A percentile compares a stretch with the other conserved stretches of the same genome.
phyloP scores from a whole-genome alignment of 192 early-diverging fungal species.

The Podila epigama region DNA sequence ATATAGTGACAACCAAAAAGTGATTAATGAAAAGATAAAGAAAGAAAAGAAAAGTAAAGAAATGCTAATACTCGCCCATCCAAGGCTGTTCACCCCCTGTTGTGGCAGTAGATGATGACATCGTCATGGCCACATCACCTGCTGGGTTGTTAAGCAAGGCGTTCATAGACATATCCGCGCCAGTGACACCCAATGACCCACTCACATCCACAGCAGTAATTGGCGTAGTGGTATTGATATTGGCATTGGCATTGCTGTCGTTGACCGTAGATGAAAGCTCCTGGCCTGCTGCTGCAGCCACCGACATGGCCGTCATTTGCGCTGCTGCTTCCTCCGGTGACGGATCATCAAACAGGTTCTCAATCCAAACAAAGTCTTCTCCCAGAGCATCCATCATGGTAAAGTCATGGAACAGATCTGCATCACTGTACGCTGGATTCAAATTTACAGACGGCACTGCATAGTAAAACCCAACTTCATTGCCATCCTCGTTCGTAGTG shows the following conservation, averaged over 20 bases:
- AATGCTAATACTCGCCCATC: not conserved
- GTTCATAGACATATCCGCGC: not conserved
- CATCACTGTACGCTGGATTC: conserved; percentile 43
- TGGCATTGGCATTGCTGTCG: no score
- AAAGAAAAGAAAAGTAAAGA: not conserved
- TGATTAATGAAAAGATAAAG: not conserved
- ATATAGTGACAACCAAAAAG: not conserved
- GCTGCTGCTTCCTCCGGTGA: conserved; percentile 34
- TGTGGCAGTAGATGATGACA: not conserved
- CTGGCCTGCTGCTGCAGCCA: conserved; percentile 33
- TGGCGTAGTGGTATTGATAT: no score
- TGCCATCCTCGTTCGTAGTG: conserved; percentile 44
- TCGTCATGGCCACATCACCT: not conserved
- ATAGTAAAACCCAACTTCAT: conserved; percentile 48
- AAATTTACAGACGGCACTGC: conserved; percentile 34
- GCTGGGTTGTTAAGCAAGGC: not conserved
- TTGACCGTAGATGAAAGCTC: no score
- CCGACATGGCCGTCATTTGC: conserved; percentile 39
- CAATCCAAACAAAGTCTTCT: conserved; percentile 48
- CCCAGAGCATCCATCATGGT: conserved; percentile 47
- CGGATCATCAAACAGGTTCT: conserved; percentile 46
- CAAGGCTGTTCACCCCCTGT: not conserved
- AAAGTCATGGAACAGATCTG: conserved; percentile 45
- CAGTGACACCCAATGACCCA: not conserved
- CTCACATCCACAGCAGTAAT: not conserved